These are phyloP conservation scores for Astragalus membranaceus DNA, from an alignment of 306 rosid genomes.

Conservation along the genomic window DNA sequence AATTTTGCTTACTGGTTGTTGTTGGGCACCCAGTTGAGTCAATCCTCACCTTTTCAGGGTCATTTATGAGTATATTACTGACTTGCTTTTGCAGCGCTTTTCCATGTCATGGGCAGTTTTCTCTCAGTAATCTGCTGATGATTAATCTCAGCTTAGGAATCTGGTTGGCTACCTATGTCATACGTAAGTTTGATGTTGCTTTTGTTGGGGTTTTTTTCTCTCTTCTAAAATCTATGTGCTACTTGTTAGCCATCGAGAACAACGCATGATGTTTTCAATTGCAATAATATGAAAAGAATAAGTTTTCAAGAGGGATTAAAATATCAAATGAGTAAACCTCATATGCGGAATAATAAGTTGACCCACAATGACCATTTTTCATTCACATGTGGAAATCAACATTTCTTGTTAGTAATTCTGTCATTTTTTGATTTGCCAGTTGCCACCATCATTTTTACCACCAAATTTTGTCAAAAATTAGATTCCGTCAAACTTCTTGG, in stretches of 20 bases:
- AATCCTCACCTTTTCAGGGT: not conserved
- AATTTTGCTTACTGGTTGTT: conserved; percentile 17
- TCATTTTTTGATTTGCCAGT: not conserved
- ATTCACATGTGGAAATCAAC: not conserved
- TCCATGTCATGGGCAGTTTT: not conserved
- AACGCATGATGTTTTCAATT: not conserved
- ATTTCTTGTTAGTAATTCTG: not conserved
- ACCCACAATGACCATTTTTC: not conserved
- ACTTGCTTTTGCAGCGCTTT: not conserved
- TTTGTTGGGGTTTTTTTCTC: not conserved
- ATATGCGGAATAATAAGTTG: not conserved
- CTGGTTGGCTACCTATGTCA: not conserved
- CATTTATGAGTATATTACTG: conserved; percentile 8
- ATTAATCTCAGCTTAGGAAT: no score
- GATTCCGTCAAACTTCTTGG: not conserved
- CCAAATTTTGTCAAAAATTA: not conserved
- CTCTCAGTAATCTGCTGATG: no score
- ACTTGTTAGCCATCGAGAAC: not conserved
- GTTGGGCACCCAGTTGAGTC: not conserved
- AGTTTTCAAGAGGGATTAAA: not conserved
- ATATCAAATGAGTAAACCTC: no score
- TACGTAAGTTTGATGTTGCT: not conserved
- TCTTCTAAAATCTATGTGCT: not conserved
- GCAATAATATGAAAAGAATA: not conserved
- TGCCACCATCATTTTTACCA: conserved; percentile 21